Conservation (phyloP, 2,329 filamentous ascomycete species). For the Cladophialophora chaetospira region DNA sequence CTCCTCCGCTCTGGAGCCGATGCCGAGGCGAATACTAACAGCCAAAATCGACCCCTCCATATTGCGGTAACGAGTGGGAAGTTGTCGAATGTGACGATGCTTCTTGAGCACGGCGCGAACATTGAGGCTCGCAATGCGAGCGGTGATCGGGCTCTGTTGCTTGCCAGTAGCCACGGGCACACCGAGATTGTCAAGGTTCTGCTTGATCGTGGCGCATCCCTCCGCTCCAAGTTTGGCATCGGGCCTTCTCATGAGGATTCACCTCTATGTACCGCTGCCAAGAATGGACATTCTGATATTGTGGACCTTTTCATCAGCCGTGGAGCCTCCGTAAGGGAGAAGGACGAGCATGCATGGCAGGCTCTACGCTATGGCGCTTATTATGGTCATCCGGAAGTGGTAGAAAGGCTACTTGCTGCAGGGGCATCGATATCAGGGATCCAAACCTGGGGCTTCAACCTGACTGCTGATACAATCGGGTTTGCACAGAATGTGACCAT, state of each 20-base stretch:
- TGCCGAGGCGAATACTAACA: background rate
- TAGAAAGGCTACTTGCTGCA: background rate
- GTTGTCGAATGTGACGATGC: background rate
- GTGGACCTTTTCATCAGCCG: background rate
- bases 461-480: background rate
- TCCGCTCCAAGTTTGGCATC: background rate
- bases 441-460: conserved; percentile 1
- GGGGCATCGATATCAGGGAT: background rate
- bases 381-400: conserved; percentile 3
- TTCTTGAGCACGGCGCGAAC: background rate
- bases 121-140: background rate
- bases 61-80: background rate
- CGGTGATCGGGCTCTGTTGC: background rate
- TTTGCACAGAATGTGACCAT: conserved; percentile 2
- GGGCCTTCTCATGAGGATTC: conserved; percentile 3
- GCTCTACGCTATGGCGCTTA: background rate
- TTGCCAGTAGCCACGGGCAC: background rate
- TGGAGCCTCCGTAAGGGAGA: conserved; percentile 1
- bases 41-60: background rate
- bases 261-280: background rate
- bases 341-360: conserved; percentile 2
- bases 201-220: background rate
- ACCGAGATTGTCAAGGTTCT: background rate
- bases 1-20: conserved; percentile 1
- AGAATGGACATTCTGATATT: conserved; percentile 1